Evolutionary conservation across 495 filamentous ascomycete species (phyloP).

Genomic region (Rostrohypoxylon terebratum): DNA sequence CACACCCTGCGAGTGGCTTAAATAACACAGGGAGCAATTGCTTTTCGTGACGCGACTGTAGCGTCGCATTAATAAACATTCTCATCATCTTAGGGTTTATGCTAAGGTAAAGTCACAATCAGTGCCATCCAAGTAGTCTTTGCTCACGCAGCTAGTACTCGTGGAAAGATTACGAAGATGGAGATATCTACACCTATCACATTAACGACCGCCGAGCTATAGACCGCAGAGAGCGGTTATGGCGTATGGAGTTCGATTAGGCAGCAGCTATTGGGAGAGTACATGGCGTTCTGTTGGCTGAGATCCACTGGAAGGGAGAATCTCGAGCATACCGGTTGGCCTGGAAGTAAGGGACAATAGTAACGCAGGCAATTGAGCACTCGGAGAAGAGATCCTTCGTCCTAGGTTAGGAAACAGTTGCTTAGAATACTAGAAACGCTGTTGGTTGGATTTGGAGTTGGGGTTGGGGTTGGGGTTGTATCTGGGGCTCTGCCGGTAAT

Average conservation of each 20-base stretch:
- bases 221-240: neutral
- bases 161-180: neutral
- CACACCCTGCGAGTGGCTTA: neutral
- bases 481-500: neutral
- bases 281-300: no score
- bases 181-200: no score
- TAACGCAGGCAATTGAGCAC: neutral
- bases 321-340: neutral
- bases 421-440: neutral
- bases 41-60: neutral
- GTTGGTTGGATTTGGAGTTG: neutral
- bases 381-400: neutral
- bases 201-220: neutral
- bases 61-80: neutral
- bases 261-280: no score
- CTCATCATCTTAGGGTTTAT: neutral
- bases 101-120: neutral
- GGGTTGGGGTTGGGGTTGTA: neutral
- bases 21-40: neutral
- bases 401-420: neutral
- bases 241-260: neutral
- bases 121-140: neutral
- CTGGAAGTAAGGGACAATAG: neutral
- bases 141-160: neutral
- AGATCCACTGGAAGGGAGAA: neutral